A percentile compares a stretch with the other conserved stretches of the same genome.
These are phyloP conservation scores for Diaporthe sp. DNA, from an alignment of 2,329 filamentous ascomycete species.

Conservation along the genomic window DNA sequence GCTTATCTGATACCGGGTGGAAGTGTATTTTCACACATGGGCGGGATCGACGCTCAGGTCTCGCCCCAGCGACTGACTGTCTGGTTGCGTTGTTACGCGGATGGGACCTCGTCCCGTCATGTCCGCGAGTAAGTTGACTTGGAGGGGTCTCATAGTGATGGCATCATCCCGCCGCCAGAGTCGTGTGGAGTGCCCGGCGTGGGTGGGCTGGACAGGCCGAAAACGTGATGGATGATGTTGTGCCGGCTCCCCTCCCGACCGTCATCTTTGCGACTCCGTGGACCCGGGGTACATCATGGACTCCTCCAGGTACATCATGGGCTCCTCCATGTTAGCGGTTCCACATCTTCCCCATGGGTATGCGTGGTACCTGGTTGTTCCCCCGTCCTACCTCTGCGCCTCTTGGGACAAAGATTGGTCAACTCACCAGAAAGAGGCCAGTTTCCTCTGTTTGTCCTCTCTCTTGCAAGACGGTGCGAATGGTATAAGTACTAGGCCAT, in stretches of 20 bases:
- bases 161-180: slow-evolving; percentile 36
- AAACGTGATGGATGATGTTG: slow-evolving; percentile 26
- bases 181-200: slow-evolving; percentile 5
- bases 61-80: background rate
- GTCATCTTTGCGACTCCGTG: slow-evolving; percentile 2
- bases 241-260: background rate
- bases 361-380: slow-evolving; percentile 22
- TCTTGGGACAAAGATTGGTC: slow-evolving; percentile 9
- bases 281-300: slow-evolving; percentile 6
- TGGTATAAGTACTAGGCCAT: slow-evolving; percentile 38
- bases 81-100: slow-evolving; percentile 9
- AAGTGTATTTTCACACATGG: slow-evolving; percentile 19
- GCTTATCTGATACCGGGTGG: slow-evolving; percentile 23
- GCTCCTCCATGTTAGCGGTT: slow-evolving; percentile 21
- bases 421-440: slow-evolving; percentile 22
- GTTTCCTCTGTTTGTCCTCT: slow-evolving; percentile 14
- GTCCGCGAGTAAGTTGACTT: slow-evolving; percentile 25
- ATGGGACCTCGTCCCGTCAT: slow-evolving; percentile 31
- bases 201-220: slow-evolving; percentile 12
- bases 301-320: slow-evolving; percentile 26
- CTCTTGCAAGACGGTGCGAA: slow-evolving; percentile 11
- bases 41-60: slow-evolving; percentile 12
- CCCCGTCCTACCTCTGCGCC: slow-evolving; percentile 18
- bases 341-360: slow-evolving; percentile 35
- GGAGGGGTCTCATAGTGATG: slow-evolving; percentile 15